Percentiles rank a stretch among this genome's conserved stretches.
phyloP scores from a whole-genome alignment of 2,329 filamentous ascomycete species.

The Claviceps lovelessii region DNA sequence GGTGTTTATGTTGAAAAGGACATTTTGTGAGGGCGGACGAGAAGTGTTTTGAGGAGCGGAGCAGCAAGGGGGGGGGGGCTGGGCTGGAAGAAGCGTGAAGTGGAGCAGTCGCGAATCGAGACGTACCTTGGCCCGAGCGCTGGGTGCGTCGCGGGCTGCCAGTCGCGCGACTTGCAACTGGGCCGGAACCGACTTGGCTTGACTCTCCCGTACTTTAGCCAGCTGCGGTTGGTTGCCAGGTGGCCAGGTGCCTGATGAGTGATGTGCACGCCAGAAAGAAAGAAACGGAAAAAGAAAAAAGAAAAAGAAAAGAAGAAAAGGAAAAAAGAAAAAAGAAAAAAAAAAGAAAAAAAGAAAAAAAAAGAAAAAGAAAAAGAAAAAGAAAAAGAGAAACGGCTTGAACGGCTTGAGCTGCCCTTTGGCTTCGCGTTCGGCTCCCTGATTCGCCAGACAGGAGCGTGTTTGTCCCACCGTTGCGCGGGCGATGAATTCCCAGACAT shows the following conservation, averaged over 20 bases:
- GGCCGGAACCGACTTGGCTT: background rate
- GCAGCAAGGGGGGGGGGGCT: slow-evolving; percentile 14
- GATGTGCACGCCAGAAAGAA: background rate
- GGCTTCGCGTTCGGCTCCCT: background rate
- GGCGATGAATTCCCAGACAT: background rate
- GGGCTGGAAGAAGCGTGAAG: slow-evolving; percentile 9
- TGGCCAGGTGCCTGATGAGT: background rate
- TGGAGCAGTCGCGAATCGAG: slow-evolving; percentile 9
- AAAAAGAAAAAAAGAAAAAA: background rate
- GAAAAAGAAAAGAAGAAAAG: too few relatives aligned
- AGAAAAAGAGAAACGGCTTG: too few relatives aligned
- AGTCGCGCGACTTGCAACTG: slow-evolving; percentile 6
- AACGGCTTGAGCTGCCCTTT: too few relatives aligned
- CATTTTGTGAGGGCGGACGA: slow-evolving; percentile 19
- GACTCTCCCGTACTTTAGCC: background rate
- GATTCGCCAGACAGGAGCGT: slow-evolving; percentile 2
- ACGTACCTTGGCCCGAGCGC: slow-evolving; percentile 4
- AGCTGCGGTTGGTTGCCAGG: slow-evolving; percentile 6
- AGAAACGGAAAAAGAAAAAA: background rate
- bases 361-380: too few relatives aligned
- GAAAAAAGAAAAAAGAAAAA: too few relatives aligned
- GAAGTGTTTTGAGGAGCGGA: slow-evolving; percentile 25
- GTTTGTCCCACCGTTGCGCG: slow-evolving; percentile 7
- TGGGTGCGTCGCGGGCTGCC: slow-evolving; percentile 5
- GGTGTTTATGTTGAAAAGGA: slow-evolving; percentile 21